Base-by-base conservation (phyloP, 495 filamentous ascomycete genomes). In the Aspergillus homomorphus region DNA sequence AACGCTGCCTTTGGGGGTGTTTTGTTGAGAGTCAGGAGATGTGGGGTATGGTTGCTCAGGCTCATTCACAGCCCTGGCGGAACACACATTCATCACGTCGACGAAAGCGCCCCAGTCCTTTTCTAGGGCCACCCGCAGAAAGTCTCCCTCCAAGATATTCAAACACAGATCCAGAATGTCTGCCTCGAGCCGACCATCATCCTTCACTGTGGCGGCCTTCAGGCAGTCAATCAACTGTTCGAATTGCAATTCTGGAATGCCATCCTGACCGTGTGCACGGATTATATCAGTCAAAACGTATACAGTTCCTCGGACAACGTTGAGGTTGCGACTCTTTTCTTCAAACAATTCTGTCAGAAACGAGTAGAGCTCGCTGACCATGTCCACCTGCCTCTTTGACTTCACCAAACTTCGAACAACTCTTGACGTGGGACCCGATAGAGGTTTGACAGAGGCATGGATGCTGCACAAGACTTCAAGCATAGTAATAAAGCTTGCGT, bases 401-500 rank as follows among this genome's bases (percentile, higher is more conserved):
- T 82, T 87, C 62, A 87, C 89, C 8, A 96, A 74, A 66, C 89
- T 92, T 66, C 82, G 80, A 38, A 94, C 81, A 18, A 88, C 85
- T 50, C 85, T 83, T 80, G 91, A 96, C 6, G 90, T 86, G 21
- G 83, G 82, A 38, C 89, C 85, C 53, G 84, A 82, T 18, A 92
- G 79, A 51, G 79, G 78, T 30, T 80, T 82, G 19, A 96, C 82
- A 19, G 90, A 83, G 51, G 87, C 85, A 68, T 92, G 88, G 23
- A 93, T 90, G 55, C 86, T 87, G 71, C 90, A 93, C 51, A 97
- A 79, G 16, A 94, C 82, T 66, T 90, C 85, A 20, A 97, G 73
- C 63, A 90, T 89, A 54, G 80, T 77, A 61, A 80, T 75, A 20
- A 96, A 80, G 60, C 83, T 86, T 57, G 73, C 67, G 45, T 78